Evolutionary conservation across 169 alveolate species (phyloP), one percentile per base, ranked within the genome.

Genomic region (Pseudocohnilembus persalinus): DNA sequence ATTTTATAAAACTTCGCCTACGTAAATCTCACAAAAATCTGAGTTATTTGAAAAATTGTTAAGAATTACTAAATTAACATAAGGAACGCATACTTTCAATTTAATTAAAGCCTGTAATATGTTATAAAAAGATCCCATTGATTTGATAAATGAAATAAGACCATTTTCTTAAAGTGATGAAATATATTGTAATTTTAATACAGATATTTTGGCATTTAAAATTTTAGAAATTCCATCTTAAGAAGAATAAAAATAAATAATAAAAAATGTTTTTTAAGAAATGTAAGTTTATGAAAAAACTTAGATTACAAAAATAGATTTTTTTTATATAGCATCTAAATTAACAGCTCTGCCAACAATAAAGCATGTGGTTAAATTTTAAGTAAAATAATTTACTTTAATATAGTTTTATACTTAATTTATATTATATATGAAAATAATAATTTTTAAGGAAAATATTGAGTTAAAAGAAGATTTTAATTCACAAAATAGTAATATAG

Each of bases 141-240:
- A 84, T 29, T 30, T 35, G n/a, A 84, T 76, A 28, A 65, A 77
- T 33, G 73, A 79, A 73, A 30, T 77, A 16, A 33, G 77, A 85
- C 35, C 76, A 65, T 31, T 84, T 16, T 35, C 1, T 16, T 32
- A 65, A 34, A 65, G 73, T 78, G 24, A 30, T 29, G n/a, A 49
- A 0, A 74, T 82, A n/a, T 31, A 30, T 25, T 68, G 35, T 4
- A 85, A 85, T 33, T 24, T 72, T 11, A 32, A 85, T 31, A 84
- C 73, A 63, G 89, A 85, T 20, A 73, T 78, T 31, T 1, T 85
- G 30, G 77, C 82, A 73, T 85, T 78, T 73, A n/a, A 73, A 73
- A 34, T 77, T 0, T 31, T 72, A 16, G 31, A 79, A 26, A 76
- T 33, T 0, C 63, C 63, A 28, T 33, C 28, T 29, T 31, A 34